These are phyloP conservation scores for Triticum urartu DNA, from an alignment of 176 grass and related monocot genomes.

Conservation along the genomic window DNA sequence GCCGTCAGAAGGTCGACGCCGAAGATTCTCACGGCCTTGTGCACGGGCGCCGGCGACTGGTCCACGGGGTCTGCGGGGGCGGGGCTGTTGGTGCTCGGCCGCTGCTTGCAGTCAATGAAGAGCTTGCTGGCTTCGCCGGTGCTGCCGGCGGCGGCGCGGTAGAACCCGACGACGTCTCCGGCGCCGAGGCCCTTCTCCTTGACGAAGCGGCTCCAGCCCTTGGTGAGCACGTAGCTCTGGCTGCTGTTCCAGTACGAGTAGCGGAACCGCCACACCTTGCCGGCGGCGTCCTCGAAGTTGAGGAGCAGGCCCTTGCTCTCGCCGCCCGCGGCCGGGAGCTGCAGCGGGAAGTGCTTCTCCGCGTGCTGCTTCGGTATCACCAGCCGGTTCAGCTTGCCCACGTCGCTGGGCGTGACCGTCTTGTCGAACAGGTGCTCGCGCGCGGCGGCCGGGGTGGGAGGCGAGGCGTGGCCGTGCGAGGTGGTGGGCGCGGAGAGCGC, in stretches of 20 bases:
- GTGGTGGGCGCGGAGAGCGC: background rate
- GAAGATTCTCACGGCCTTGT: conserved; percentile 54
- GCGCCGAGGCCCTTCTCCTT: conserved; percentile 80
- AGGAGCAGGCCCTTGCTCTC: conserved; percentile 70
- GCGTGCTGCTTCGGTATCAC: conserved; percentile 96
- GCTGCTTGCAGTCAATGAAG: conserved; percentile 67
- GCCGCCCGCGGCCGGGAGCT: conserved; percentile 7
- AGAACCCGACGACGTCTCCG: conserved; percentile 74
- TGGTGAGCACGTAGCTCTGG: conserved; percentile 99
- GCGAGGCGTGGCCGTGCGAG: background rate
- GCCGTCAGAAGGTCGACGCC: conserved; percentile 59
- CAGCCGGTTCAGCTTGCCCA: conserved; percentile 90
- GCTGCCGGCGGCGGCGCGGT: conserved; percentile 18
- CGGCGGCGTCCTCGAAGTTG: conserved; percentile 78
- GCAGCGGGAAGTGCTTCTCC: conserved; percentile 86
- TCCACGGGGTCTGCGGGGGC: background rate
- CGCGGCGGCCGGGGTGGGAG: background rate
- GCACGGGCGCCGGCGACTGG: background rate
- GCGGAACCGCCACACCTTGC: conserved; percentile 86
- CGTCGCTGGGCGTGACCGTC: conserved; percentile 90
- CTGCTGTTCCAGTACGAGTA: conserved; percentile 99
- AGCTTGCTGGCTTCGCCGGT: conserved; percentile 38
- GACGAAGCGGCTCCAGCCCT: conserved; percentile 95
- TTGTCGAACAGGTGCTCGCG: conserved; percentile 90
- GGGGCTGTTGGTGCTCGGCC: background rate